Base-by-base conservation (phyloP, 108 stramenopile genomes). In the Cyclotella kingstonii region DNA sequence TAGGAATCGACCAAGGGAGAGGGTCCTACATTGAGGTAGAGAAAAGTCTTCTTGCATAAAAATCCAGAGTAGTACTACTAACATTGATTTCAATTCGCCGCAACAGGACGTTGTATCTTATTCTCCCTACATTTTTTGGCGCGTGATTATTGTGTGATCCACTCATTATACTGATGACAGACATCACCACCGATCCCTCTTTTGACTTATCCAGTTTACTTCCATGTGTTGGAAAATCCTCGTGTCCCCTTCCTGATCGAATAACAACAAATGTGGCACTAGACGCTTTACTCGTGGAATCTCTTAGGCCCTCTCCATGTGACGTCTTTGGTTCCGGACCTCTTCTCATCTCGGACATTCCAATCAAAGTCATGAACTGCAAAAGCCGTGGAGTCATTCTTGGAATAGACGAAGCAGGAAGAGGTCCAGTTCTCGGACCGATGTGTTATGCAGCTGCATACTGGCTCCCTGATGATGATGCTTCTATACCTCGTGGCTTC, bases 371-470 rank as follows among this genome's bases (percentile, higher is more conserved):
- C 0, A 54, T 35, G 10, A 55, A 45, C 3, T 31, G 39, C 45
- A 44, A 21, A 19, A 38, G 56, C 0, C 28, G 43, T 1, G 78
- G 76, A 44, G 81, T 85, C 11, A 60, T 77, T 18, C 15, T 85
- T 12, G 83, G 87, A 17, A 84, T 85, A 21, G 84, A 85, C 42
- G 91, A 93, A 50, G 91, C 91, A 15, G 91, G 91, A 17, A 70
- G 91, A 11, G 91, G 91, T 46, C 81, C 77, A 2, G 88, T 90
- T n/a, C 67, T 92, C n/a, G 93, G 93, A 23, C 89, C 91, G 8
- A 91, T 95, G 90, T 80, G 84, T 12, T 95, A 93, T 61, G 90
- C 78, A 5, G 78, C 77, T 12, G 91, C 91, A 18, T 93, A 76
- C 63, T 95, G 91, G 91, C 60, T 54, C 39, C 43, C 74, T 45